Percentiles rank a stretch among this genome's conserved stretches.
These are phyloP conservation scores for Mortierella hygrophila DNA, from an alignment of 192 early-diverging fungal genomes.

Conservation along the genomic window DNA sequence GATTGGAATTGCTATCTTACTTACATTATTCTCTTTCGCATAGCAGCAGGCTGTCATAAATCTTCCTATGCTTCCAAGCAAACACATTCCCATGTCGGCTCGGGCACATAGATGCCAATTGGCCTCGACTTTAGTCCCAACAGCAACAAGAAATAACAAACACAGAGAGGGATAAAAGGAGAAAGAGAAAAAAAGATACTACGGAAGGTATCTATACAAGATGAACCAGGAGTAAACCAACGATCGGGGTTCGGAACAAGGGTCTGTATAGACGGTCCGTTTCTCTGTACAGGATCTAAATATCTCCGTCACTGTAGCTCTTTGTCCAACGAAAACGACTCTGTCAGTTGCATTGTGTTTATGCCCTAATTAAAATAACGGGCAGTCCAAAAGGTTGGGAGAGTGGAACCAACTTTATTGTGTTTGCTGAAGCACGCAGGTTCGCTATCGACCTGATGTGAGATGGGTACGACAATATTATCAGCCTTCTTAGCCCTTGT, in stretches of 20 bases:
- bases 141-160: not conserved
- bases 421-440: not conserved
- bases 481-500: not conserved
- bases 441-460: not conserved
- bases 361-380: not conserved
- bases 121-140: constrained; percentile 2
- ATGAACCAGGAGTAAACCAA: not conserved
- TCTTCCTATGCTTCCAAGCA: not conserved
- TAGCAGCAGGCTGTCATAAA: not conserved
- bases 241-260: not conserved
- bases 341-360: not conserved
- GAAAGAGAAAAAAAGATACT: not conserved
- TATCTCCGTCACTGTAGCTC: not conserved
- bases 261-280: not conserved
- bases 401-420: not conserved
- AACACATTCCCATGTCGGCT: not conserved
- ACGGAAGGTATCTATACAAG: not conserved
- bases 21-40: not conserved
- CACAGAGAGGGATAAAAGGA: not conserved
- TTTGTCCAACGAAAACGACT: no score
- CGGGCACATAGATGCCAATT: not conserved
- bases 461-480: not conserved
- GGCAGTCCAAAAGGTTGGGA: not conserved
- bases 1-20: not conserved
- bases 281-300: not conserved